phyloP scores from a whole-genome alignment of 257 asterid genomes.

The Euphrasia confusa region DNA sequence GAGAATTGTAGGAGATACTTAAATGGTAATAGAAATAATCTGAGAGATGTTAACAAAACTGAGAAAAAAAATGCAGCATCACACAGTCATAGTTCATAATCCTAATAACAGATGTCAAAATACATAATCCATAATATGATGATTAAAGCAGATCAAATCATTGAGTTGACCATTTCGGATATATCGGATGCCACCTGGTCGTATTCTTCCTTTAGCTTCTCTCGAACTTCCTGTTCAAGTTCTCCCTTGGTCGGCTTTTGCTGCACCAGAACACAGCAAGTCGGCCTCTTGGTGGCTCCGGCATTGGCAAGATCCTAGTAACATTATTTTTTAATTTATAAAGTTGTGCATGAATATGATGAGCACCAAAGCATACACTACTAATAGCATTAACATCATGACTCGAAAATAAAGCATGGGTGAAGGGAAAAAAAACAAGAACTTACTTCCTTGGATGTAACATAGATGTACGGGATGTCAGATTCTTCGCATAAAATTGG shows the following conservation, averaged over 20 bases:
- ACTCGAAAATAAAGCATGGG: not conserved
- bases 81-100: constrained; percentile 20
- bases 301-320: constrained; percentile 90
- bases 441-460: constrained; percentile 88
- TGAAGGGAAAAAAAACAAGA: not conserved
- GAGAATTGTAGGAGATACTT: not conserved
- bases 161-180: constrained; percentile 45
- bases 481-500: constrained; percentile 87
- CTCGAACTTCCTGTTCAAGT: constrained; percentile 57
- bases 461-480: constrained; percentile 72
- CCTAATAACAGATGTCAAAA: constrained; percentile 20
- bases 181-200: constrained; percentile 60
- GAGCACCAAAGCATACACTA: not conserved
- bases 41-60: not conserved
- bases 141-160: constrained; percentile 28
- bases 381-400: not conserved
- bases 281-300: constrained; percentile 90
- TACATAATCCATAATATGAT: constrained; percentile 26
- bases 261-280: constrained; percentile 78
- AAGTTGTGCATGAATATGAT: not conserved
- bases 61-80: constrained; percentile 7
- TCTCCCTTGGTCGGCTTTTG: constrained; percentile 75
- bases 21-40: not conserved
- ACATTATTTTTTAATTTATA: not conserved
- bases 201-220: constrained; percentile 68